phyloP scores from a whole-genome alignment of 345 rosid species.

The Cardamine chenopodiifolia region DNA sequence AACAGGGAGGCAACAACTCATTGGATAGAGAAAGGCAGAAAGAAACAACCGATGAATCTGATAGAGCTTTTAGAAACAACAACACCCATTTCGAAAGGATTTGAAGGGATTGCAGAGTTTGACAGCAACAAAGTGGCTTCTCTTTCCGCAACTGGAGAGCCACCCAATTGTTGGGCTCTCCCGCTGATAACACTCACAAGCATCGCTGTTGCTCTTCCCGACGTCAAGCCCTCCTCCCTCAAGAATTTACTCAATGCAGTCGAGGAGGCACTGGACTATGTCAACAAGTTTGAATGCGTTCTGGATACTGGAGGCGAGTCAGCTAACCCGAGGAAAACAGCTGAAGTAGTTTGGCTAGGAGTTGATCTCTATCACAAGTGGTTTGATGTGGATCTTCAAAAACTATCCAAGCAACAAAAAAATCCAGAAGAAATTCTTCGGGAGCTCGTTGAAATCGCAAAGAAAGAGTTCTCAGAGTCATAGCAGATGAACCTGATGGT shows the following conservation, averaged over 20 bases:
- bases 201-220: conserved; percentile 68
- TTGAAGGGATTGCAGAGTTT: conserved; percentile 28
- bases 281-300: conserved; percentile 53
- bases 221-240: conserved; percentile 36
- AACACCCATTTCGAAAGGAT: conserved; percentile 17
- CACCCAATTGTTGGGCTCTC: conserved; percentile 86
- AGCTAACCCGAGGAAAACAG: conserved; percentile 57
- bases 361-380: conserved; percentile 71
- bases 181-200: conserved; percentile 73
- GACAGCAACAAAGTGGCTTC: conserved; percentile 57
- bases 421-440: conserved; percentile 54
- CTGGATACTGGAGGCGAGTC: conserved; percentile 44
- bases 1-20: conserved; percentile 50
- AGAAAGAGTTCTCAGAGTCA: conserved; percentile 48
- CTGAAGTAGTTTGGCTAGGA: conserved; percentile 62
- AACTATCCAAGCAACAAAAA: conserved; percentile 48
- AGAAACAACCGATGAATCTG: conserved; percentile 33
- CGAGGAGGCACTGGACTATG: conserved; percentile 60
- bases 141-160: conserved; percentile 57
- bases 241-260: conserved; percentile 54
- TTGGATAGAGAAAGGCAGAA: conserved; percentile 60
- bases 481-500: conserved; percentile 40
- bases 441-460: conserved; percentile 55
- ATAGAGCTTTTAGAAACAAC: conserved; percentile 28
- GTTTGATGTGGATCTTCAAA: conserved; percentile 67